Evolutionary conservation across 2,329 filamentous ascomycete genomes (phyloP).

Genomic region (Xylaria sp.): DNA sequence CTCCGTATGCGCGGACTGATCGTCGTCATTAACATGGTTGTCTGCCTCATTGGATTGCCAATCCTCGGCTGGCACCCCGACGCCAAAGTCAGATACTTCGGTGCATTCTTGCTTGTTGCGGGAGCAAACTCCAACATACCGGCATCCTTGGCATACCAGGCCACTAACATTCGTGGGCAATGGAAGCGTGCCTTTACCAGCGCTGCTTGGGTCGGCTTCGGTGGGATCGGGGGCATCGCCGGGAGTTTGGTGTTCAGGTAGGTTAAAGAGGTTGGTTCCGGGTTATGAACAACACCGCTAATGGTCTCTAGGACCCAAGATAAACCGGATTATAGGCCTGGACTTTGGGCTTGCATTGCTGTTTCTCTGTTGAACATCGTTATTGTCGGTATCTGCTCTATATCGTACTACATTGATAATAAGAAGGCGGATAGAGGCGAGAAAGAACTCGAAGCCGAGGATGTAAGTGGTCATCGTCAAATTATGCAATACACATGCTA

Average conservation of each 20-base stretch:
- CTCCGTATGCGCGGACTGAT: constrained; percentile 74
- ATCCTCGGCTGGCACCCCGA: constrained; percentile 75
- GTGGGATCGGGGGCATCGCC: constrained; percentile 81
- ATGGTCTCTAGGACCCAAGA: constrained; percentile 56
- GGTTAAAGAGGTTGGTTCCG: background rate
- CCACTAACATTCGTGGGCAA: constrained; percentile 88
- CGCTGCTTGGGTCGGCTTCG: constrained; percentile 79
- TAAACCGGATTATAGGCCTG: constrained; percentile 61
- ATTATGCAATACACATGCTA: constrained; percentile 6
- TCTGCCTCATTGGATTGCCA: constrained; percentile 75
- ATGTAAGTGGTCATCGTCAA: constrained; percentile 54
- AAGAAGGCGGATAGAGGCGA: constrained; percentile 64
- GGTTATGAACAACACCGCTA: constrained; percentile 2
- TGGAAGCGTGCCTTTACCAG: constrained; percentile 88
- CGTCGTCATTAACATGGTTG: constrained; percentile 71
- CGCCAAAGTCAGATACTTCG: constrained; percentile 73
- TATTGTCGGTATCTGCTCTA: constrained; percentile 56
- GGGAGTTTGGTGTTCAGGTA: constrained; percentile 77
- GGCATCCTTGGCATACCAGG: constrained; percentile 80
- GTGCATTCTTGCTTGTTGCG: constrained; percentile 79
- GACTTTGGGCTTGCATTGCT: constrained; percentile 66
- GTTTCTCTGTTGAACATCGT: constrained; percentile 60
- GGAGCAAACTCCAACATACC: constrained; percentile 84
- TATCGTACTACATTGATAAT: constrained; percentile 59
- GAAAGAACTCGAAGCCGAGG: constrained; percentile 61